phyloP scores from a whole-genome alignment of 192 early-diverging fungal species.

The Glomus cerebriforme region DNA sequence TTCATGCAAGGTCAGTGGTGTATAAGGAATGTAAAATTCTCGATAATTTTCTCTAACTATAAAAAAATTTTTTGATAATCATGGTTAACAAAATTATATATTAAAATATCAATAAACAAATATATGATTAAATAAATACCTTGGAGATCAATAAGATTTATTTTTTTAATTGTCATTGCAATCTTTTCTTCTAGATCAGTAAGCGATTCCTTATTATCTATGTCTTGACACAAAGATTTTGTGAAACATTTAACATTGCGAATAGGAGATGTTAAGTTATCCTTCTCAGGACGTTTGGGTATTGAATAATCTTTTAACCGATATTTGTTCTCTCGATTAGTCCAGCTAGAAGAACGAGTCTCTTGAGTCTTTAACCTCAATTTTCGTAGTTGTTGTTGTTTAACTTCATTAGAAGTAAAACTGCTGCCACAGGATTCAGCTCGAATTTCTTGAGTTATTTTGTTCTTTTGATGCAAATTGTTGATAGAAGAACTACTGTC shows the following conservation, averaged over 20 bases:
- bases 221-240: not conserved
- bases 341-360: not conserved
- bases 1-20: not conserved
- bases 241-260: not conserved
- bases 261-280: not conserved
- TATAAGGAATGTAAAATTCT: not conserved
- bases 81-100: not conserved
- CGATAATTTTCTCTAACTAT: not conserved
- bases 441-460: not conserved
- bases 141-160: not conserved
- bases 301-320: not conserved
- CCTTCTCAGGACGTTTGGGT: not conserved
- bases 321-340: not conserved
- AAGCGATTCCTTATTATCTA: not conserved
- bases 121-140: not conserved
- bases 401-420: not conserved
- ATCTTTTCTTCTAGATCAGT: not conserved
- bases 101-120: not conserved
- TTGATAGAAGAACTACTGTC: not conserved
- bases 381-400: not conserved
- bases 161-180: not conserved
- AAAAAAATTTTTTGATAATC: not conserved
- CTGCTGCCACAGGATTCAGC: not conserved
- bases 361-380: not conserved
- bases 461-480: not conserved